phyloP scores from a whole-genome alignment of 768 basidiomycete species.

The Pleurotus platypus region DNA sequence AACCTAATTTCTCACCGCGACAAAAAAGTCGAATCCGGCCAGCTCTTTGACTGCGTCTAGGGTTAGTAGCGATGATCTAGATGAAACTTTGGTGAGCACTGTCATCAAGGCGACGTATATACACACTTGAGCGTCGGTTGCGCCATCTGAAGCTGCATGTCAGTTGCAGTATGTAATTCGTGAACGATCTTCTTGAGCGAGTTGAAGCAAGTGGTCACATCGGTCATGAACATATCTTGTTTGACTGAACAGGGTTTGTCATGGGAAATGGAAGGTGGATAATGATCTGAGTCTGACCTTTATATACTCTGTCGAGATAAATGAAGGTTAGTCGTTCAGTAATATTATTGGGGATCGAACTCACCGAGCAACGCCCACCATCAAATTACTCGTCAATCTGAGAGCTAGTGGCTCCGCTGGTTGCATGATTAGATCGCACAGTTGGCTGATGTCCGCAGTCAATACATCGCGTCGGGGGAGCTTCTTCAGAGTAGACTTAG shows the following conservation, averaged over 20 bases:
- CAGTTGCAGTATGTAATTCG: slow-evolving; percentile 49
- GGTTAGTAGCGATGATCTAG: slow-evolving; percentile 48
- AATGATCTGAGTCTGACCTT: slow-evolving; percentile 26
- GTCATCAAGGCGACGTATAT: background rate
- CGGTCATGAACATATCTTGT: slow-evolving; percentile 77
- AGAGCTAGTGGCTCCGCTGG: slow-evolving; percentile 87
- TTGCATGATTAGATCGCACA: slow-evolving; percentile 78
- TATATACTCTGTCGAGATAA: slow-evolving; percentile 36
- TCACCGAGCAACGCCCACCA: slow-evolving; percentile 88
- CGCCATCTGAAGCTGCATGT: slow-evolving; percentile 64
- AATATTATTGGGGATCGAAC: slow-evolving; percentile 11
- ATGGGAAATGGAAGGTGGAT: background rate
- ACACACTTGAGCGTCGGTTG: slow-evolving; percentile 63
- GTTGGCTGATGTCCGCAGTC: slow-evolving; percentile 75
- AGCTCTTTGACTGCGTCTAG: slow-evolving; percentile 42
- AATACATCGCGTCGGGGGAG: slow-evolving; percentile 81
- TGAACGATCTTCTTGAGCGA: slow-evolving; percentile 77
- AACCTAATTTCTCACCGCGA: slow-evolving; percentile 40
- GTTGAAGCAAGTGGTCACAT: slow-evolving; percentile 75
- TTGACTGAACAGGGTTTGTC: slow-evolving; percentile 49
- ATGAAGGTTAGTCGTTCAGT: background rate
- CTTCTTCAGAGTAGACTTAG: slow-evolving; percentile 82
- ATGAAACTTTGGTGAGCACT: slow-evolving; percentile 4
- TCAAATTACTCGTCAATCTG: slow-evolving; percentile 81
- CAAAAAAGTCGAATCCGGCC: slow-evolving; percentile 62